phyloP scores from a whole-genome alignment of 2,329 filamentous ascomycete genomes.

The Fusarium coicis region DNA sequence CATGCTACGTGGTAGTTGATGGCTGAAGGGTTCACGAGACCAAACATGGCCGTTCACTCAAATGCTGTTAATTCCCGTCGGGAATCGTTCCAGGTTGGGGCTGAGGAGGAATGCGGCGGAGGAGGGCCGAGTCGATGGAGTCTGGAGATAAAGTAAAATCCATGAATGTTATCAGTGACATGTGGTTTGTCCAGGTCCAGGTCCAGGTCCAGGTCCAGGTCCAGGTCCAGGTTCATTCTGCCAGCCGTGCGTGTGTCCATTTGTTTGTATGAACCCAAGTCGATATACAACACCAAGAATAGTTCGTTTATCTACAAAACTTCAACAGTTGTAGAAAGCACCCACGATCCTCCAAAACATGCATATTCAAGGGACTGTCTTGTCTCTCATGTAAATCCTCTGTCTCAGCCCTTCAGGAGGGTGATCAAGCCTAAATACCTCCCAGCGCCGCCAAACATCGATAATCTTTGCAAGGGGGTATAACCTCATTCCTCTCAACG shows the following conservation, averaged over 20 bases:
- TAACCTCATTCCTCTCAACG: not conserved
- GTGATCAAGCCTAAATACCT: constrained; percentile 19
- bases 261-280: not conserved
- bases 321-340: not conserved
- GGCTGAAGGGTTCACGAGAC: not conserved
- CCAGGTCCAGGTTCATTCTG: not conserved
- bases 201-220: no score
- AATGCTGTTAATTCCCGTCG: constrained; percentile 11
- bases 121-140: constrained; percentile 4
- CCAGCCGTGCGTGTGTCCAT: not conserved
- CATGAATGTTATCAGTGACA: constrained; percentile 3
- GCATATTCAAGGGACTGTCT: constrained; percentile 3
- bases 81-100: constrained; percentile 4
- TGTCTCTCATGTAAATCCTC: no score
- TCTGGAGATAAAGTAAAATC: not conserved
- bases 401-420: constrained; percentile 22
- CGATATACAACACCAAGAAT: not conserved
- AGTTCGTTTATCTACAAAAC: not conserved
- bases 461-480: constrained; percentile 2
- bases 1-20: not conserved
- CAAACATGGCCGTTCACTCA: constrained; percentile 5
- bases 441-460: not conserved
- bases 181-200: not conserved
- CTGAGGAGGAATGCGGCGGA: not conserved
- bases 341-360: not conserved